Evolutionary conservation across 805 yeast species (phyloP).

Genomic region (Yarrowia sp.): DNA sequence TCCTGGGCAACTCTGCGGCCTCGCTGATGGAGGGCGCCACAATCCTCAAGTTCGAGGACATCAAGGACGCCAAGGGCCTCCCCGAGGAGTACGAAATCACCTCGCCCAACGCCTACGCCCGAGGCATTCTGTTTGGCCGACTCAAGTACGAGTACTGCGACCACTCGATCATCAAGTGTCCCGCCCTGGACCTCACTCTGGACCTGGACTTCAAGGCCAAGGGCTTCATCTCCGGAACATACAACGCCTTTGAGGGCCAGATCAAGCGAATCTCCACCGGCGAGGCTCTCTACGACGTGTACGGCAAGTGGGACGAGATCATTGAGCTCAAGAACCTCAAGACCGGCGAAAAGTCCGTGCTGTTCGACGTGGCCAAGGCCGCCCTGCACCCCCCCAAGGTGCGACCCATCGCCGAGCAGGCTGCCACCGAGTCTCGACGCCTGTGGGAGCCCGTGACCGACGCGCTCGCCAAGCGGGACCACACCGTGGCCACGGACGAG

Average conservation of each 20-base stretch:
- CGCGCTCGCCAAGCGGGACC: constrained; percentile 82
- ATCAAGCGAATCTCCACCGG: constrained; percentile 61
- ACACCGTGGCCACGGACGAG: constrained; percentile 83
- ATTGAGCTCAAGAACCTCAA: constrained; percentile 68
- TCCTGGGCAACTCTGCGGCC: constrained; percentile 95
- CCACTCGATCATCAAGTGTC: constrained; percentile 77
- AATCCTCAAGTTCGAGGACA: constrained; percentile 69
- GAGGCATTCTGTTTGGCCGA: constrained; percentile 91
- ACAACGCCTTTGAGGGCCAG: constrained; percentile 84
- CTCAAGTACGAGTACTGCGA: constrained; percentile 93
- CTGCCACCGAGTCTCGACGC: constrained; percentile 77
- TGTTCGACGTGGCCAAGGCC: constrained; percentile 68
- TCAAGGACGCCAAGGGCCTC: constrained; percentile 53
- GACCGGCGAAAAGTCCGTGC: constrained; percentile 57
- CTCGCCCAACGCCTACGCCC: constrained; percentile 96
- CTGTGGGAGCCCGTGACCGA: constrained; percentile 84
- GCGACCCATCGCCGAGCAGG: constrained; percentile 81
- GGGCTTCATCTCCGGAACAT: constrained; percentile 91
- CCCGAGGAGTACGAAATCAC: constrained; percentile 80
- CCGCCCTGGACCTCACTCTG: constrained; percentile 63
- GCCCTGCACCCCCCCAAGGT: constrained; percentile 67
- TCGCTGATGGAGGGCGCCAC: constrained; percentile 95
- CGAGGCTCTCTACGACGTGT: constrained; percentile 65
- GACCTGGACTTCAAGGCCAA: constrained; percentile 94
- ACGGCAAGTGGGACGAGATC: constrained; percentile 94